Percentiles rank a stretch among this genome's conserved stretches.
Conservation (phyloP, 352 stramenopile genomes). For the Globisporangium nagaii region DNA sequence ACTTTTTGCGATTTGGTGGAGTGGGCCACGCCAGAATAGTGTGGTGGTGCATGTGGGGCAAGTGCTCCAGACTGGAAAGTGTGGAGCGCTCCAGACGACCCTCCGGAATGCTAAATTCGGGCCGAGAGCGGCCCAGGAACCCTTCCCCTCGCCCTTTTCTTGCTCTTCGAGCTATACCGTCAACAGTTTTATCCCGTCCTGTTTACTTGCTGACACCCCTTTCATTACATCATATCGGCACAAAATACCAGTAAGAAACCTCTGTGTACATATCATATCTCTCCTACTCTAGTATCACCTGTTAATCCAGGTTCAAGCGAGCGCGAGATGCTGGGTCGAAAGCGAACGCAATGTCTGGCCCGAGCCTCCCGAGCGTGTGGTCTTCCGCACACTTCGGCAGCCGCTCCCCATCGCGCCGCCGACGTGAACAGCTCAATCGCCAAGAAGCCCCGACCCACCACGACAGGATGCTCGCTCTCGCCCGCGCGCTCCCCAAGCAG, state of each 20-base stretch:
- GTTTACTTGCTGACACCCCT: too few species aligned
- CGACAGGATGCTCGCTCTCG: constrained; percentile 6
- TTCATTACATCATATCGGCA: too few species aligned
- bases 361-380: not conserved
- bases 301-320: too few species aligned
- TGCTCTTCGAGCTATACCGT: not conserved
- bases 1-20: too few species aligned
- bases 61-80: not conserved
- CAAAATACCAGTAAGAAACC: not conserved
- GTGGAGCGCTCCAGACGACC: constrained; percentile 13
- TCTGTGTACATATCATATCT: too few species aligned
- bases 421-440: constrained; percentile 7
- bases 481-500: constrained; percentile 20
- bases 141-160: not conserved
- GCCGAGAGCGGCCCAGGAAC: not conserved
- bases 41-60: constrained; percentile 1
- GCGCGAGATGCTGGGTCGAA: too few species aligned
- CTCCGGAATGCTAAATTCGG: constrained; percentile 21
- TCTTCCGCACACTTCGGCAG: not conserved
- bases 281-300: too few species aligned
- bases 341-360: too few species aligned
- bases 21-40: not conserved
- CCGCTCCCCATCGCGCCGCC: constrained; percentile 5
- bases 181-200: not conserved
- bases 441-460: not conserved